Base-by-base conservation (phyloP, 1,284 basidiomycete genomes). In the Pseudozyma hubeiensis region DNA sequence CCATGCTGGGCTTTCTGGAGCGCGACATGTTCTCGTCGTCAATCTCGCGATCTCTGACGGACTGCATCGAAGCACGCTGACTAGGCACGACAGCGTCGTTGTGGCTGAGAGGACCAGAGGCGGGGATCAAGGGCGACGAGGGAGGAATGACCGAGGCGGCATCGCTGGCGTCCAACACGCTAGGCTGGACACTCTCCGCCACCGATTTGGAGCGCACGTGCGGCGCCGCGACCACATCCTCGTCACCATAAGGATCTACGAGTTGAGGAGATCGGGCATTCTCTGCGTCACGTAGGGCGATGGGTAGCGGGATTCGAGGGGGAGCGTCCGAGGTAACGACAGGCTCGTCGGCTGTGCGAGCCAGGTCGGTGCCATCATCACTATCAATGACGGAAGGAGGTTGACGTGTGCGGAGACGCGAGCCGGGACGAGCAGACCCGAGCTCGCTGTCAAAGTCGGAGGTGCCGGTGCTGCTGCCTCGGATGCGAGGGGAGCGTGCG, bases 81-180 rank as follows among this genome's bases (percentile, higher is more conserved):
- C 73, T 70, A 33, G 64, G 64, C 11, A 71, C 64, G 19, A 71
- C 52, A 17, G 73, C 73, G 31, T 71, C 68, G 50, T 56, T 64
- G 64, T 71, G 67, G 61, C 73, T 75, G 50, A 75, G 61, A 7
- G 73, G 73, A 7, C 73, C 73, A n/a, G 73, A 75, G 19, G 53
- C n/a, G 4, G 73, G 73, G 17, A 75, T 71, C 39, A 75, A 40
- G 7, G 73, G 73, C 3, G 72, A 75, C 14, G 72, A 60, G 7
- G 71, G 72, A 0, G 54, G 63, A 8, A 70, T 46, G 29, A 70
- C 53, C 5, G 72, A 69, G 41, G 64, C 63, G 40, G 56, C 53
- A 17, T 75, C 72, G 47, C 70, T 67, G 49, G 35, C 53, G 24
- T 75, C 66, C 40, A 75, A 53, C 13, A 74, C 66, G 44, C 72